These are phyloP conservation scores for Alternaria incomplexa DNA, from an alignment of 2,329 filamentous ascomycete species.

Conservation along the genomic window DNA sequence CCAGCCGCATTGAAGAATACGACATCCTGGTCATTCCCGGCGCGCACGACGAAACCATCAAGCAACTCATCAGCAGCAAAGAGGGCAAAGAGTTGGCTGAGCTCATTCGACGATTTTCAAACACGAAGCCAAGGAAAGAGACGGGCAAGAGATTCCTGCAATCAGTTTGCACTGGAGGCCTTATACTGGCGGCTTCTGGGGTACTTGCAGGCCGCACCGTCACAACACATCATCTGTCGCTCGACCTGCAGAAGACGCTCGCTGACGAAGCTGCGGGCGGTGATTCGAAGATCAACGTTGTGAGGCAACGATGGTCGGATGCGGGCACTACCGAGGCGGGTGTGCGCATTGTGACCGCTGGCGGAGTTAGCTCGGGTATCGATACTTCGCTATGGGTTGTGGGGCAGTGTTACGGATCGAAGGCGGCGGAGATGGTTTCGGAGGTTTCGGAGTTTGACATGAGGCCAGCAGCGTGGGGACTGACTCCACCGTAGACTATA, in stretches of 20 bases:
- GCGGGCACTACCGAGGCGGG: conserved; percentile 37
- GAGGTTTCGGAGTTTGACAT: conserved; percentile 43
- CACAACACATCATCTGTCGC: conserved; percentile 50
- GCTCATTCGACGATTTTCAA: conserved; percentile 31
- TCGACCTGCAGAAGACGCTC: conserved; percentile 31
- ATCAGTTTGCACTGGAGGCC: conserved; percentile 50
- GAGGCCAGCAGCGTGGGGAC: conserved; percentile 20
- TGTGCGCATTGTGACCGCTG: conserved; percentile 43
- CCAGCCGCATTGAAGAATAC: conserved; percentile 36
- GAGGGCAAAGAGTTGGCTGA: conserved; percentile 22
- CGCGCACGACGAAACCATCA: conserved; percentile 33
- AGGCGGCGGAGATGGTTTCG: conserved; percentile 29
- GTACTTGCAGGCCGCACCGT: conserved; percentile 43
- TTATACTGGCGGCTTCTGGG: conserved; percentile 48
- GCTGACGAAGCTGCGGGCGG: conserved; percentile 40
- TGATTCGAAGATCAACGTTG: conserved; percentile 28
- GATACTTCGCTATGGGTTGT: conserved; percentile 41
- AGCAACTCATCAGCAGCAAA: conserved; percentile 27
- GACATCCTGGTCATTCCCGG: conserved; percentile 52
- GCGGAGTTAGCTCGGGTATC: conserved; percentile 42
- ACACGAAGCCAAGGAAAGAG: conserved; percentile 28
- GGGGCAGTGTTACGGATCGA: conserved; percentile 33
- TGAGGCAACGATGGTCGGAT: conserved; percentile 43
- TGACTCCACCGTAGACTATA: neutral
- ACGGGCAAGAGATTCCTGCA: conserved; percentile 41